Evolutionary conservation across 345 rosid species (phyloP), one percentile per base, ranked within the genome.

Genomic region (Dimocarpus longan): DNA sequence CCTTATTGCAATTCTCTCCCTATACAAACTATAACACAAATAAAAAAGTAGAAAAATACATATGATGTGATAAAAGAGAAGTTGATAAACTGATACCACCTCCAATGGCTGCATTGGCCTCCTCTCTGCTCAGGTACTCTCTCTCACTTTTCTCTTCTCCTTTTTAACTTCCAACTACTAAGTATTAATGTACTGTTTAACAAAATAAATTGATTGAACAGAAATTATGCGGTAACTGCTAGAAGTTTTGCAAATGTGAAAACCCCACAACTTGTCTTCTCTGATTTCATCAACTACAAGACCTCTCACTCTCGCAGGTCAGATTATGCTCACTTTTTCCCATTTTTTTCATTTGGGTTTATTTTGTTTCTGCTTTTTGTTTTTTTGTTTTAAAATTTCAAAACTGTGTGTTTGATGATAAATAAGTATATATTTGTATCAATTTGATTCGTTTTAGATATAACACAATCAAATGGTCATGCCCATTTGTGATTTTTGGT

Each of bases 121-220:
- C 93, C 46, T 80, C 87, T 81, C 87, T 87, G 8, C 86, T 92
- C 67, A 87, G 94, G 97, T 90, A 71, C 75, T 77, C 63, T 70
- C 75, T 21, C 65, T 76, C 57, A 19, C 56, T 54, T 42, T 12
- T 40, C 48, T 3, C 42, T 4, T 72, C 22, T 37, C 1, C 10
- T 24, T 7, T 26, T 16, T 16, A 19, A 54, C 21, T 54, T 54
- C 59, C 28, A 60, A 60, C 7, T 60, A 21, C 9, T 10, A 60
- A 10, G 9, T n/a, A 7, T 60, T 60, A 60, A 2, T 60, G 28
- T 21, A 60, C 3, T 60, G 22, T 60, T 21, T 10, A 6, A 59
- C 64, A 59, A 18, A 57, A 57, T 57, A 57, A 19, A 7, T 18
- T 16, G 22, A 59, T 59, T 18, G 13, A 3, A 65, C 91, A 93